A percentile compares a stretch with the other conserved stretches of the same genome.
Evolutionary conservation across 2,329 filamentous ascomycete genomes (phyloP).

Genomic region (Pseudogymnoascus verrucosus): DNA sequence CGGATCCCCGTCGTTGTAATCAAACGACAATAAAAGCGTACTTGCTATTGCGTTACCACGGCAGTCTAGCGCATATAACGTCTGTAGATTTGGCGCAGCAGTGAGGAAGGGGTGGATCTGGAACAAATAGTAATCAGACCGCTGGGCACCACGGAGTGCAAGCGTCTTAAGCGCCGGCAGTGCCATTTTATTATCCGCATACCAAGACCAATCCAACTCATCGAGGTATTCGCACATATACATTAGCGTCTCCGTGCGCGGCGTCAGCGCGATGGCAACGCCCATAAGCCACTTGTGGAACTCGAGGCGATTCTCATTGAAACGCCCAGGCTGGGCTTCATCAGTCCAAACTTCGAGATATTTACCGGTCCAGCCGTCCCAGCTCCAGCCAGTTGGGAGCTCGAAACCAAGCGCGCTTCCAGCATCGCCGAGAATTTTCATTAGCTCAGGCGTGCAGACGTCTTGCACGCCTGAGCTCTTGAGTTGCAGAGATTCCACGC

Average conservation of each 20-base stretch:
- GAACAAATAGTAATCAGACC: neutral
- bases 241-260: neutral
- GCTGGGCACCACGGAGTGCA: neutral
- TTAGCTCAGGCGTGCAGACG: neutral
- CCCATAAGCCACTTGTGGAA: neutral
- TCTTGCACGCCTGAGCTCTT: neutral
- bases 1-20: slow-evolving; percentile 10
- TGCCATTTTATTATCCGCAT: too few relatives aligned
- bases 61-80: neutral
- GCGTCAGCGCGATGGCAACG: neutral
- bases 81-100: neutral
- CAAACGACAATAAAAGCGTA: too few relatives aligned
- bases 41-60: neutral
- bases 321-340: neutral
- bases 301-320: neutral
- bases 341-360: neutral
- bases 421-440: neutral
- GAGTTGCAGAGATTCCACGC: neutral
- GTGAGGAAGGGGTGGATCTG: neutral
- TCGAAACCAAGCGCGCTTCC: neutral
- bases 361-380: neutral
- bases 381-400: neutral
- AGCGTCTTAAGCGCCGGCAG: neutral
- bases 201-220: neutral
- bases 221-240: neutral